These are phyloP conservation scores for Elongisporangium undulatum DNA, from an alignment of 352 stramenopile genomes.

Conservation along the genomic window DNA sequence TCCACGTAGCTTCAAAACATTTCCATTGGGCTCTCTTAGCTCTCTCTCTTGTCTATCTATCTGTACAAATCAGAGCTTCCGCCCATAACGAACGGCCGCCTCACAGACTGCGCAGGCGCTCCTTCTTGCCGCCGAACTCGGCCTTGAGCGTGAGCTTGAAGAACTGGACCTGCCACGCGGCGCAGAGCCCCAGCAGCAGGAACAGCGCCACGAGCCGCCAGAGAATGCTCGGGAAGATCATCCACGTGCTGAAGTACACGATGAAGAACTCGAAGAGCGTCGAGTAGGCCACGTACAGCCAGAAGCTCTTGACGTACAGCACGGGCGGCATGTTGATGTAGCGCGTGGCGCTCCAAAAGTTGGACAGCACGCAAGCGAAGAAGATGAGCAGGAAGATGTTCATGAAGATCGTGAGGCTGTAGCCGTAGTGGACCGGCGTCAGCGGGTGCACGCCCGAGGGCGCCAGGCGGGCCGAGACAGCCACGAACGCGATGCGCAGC, in stretches of 20 bases:
- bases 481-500: slow-evolving; percentile 55
- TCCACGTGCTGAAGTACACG: slow-evolving; percentile 81
- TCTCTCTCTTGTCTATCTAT: slow-evolving; percentile 10
- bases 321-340: slow-evolving; percentile 63
- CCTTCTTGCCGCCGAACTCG: slow-evolving; percentile 78
- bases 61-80: slow-evolving; percentile 2
- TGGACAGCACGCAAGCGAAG: slow-evolving; percentile 68
- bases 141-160: slow-evolving; percentile 62
- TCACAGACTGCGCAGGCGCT: slow-evolving; percentile 70
- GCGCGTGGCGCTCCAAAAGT: slow-evolving; percentile 61
- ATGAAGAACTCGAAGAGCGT: slow-evolving; percentile 50
- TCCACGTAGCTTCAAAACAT: slow-evolving; percentile 26
- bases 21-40: slow-evolving; percentile 4
- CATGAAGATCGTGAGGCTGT: slow-evolving; percentile 71
- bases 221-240: slow-evolving; percentile 69
- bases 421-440: slow-evolving; percentile 69
- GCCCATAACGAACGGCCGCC: background rate
- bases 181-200: slow-evolving; percentile 41
- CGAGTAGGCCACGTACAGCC: slow-evolving; percentile 50
- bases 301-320: slow-evolving; percentile 69
- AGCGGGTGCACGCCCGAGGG: slow-evolving; percentile 63
- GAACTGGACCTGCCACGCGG: slow-evolving; percentile 63
- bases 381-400: slow-evolving; percentile 80
- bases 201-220: slow-evolving; percentile 67
- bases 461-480: slow-evolving; percentile 51